Percentiles rank a stretch among this genome's conserved stretches.
These are phyloP conservation scores for Termitomyces sp. DNA, from an alignment of 768 basidiomycete genomes.

Conservation along the genomic window DNA sequence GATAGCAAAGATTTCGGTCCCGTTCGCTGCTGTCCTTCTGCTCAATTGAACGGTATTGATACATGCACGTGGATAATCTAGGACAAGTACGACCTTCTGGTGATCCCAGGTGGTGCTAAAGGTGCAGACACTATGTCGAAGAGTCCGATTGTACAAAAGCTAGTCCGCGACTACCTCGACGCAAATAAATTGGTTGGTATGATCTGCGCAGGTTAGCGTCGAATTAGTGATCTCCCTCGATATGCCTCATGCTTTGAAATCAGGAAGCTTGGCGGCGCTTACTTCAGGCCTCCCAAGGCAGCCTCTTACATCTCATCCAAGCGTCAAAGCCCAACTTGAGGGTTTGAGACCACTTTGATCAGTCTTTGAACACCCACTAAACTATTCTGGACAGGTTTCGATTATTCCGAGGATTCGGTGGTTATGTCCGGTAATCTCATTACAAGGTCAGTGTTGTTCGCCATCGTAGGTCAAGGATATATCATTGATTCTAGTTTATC, in stretches of 20 bases:
- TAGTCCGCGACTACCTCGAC: conserved; percentile 54
- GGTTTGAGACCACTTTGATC: conserved; percentile 27
- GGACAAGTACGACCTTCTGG: conserved; percentile 63
- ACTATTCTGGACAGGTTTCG: conserved; percentile 45
- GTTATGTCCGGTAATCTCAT: conserved; percentile 69
- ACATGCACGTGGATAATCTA: conserved; percentile 18
- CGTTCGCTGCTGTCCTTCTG: conserved; percentile 26
- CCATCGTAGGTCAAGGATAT: neutral
- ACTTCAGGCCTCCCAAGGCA: conserved; percentile 56
- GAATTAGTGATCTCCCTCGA: neutral
- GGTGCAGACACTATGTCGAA: conserved; percentile 72
- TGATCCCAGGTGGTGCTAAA: conserved; percentile 76
- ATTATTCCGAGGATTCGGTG: conserved; percentile 70
- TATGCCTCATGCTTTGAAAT: neutral
- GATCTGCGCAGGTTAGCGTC: conserved; percentile 74
- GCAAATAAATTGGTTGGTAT: conserved; percentile 63
- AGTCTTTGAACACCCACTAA: neutral
- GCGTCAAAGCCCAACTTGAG: conserved; percentile 56
- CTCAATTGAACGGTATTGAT: neutral
- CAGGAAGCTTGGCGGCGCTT: conserved; percentile 69
- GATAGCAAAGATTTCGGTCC: conserved; percentile 40
- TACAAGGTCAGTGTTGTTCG: conserved; percentile 51
- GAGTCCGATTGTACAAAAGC: conserved; percentile 51
- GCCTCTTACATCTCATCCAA: conserved; percentile 75
- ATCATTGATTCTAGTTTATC: neutral